Conservation (phyloP, 164 flowering plant genomes). For the Vitis rotundifolia region DNA sequence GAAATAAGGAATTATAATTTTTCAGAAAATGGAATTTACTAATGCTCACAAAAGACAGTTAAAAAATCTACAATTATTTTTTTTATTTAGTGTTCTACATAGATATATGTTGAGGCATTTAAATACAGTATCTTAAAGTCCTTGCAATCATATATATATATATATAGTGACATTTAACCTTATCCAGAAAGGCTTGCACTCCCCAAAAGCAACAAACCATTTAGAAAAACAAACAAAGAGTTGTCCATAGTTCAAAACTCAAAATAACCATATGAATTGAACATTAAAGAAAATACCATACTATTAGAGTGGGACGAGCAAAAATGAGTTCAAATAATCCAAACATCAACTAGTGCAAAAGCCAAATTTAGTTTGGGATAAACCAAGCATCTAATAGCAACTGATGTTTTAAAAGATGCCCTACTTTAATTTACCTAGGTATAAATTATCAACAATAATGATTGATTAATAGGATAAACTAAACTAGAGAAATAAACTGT, state of each 20-base stretch:
- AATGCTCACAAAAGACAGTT: too few species aligned
- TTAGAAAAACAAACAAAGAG: neutral
- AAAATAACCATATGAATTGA: too few species aligned
- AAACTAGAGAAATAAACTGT: too few species aligned
- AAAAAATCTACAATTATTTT: too few species aligned
- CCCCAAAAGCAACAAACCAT: neutral
- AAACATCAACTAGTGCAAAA: neutral
- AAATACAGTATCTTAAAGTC: too few species aligned
- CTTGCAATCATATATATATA: neutral
- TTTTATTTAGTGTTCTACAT: too few species aligned
- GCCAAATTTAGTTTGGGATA: neutral
- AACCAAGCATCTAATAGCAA: neutral
- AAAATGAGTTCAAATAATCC: too few species aligned
- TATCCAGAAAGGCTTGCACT: constrained; percentile 2
- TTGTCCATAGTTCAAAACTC: neutral
- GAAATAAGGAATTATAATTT: too few species aligned
- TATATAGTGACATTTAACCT: neutral
- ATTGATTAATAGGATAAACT: neutral
- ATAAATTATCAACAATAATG: neutral
- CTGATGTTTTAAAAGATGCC: neutral
- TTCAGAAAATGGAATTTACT: too few species aligned
- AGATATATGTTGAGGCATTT: too few species aligned
- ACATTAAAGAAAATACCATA: too few species aligned
- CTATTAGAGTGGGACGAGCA: too few species aligned
- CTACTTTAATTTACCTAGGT: neutral